Evolutionary conservation across 2,329 filamentous ascomycete species (phyloP).

Genomic region (Emmonsiellopsis sp.): DNA sequence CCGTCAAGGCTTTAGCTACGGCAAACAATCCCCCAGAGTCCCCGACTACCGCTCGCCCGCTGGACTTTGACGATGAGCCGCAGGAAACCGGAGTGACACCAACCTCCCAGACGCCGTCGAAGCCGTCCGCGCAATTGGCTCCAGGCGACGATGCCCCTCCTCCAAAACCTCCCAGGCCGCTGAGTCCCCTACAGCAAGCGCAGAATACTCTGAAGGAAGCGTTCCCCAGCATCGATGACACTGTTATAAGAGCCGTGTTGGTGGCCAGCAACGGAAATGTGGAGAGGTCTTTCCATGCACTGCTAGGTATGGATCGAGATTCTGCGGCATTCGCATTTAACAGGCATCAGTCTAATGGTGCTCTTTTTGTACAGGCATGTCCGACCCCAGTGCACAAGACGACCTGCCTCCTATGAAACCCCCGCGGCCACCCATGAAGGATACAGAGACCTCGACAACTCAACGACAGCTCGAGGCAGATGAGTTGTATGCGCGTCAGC

Average conservation of each 20-base stretch:
- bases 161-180: slow-evolving; percentile 74
- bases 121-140: slow-evolving; percentile 17
- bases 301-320: slow-evolving; percentile 55
- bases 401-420: slow-evolving; percentile 63
- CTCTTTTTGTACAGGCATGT: slow-evolving; percentile 52
- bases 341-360: not conserved
- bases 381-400: slow-evolving; percentile 65
- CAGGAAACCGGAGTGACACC: slow-evolving; percentile 30
- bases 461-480: slow-evolving; percentile 81
- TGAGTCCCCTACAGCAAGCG: slow-evolving; percentile 74
- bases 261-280: slow-evolving; percentile 77
- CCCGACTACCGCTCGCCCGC: slow-evolving; percentile 46
- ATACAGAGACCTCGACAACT: slow-evolving; percentile 50
- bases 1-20: slow-evolving; percentile 25
- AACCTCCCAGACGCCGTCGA: slow-evolving; percentile 19
- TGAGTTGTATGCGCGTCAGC: slow-evolving; percentile 81
- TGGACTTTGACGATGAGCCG: slow-evolving; percentile 51
- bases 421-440: slow-evolving; percentile 57
- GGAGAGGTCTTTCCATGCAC: slow-evolving; percentile 90
- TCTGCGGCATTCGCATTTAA: not conserved
- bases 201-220: slow-evolving; percentile 86
- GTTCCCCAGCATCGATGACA: slow-evolving; percentile 72
- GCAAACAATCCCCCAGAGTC: slow-evolving; percentile 36
- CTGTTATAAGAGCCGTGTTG: slow-evolving; percentile 80
- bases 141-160: slow-evolving; percentile 42